Evolutionary conservation across 2,329 filamentous ascomycete genomes (phyloP).

Genomic region (Lizonia empirigonia): DNA sequence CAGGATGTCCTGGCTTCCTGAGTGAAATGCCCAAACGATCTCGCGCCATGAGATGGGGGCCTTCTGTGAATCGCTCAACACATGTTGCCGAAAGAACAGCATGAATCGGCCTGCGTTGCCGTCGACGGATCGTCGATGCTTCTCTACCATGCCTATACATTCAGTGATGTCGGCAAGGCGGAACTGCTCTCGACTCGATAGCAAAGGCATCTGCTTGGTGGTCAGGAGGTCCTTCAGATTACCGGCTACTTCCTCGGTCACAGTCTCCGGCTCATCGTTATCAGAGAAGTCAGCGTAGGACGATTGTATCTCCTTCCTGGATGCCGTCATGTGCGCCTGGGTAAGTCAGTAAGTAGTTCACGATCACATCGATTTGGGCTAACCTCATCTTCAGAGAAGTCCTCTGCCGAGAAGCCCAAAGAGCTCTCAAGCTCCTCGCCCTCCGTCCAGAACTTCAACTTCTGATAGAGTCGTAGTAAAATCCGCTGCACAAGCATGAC

Average conservation of each 20-base stretch:
- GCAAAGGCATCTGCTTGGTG: slow-evolving; percentile 73
- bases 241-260: slow-evolving; percentile 73
- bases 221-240: slow-evolving; percentile 79
- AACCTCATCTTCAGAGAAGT: slow-evolving; percentile 57
- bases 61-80: slow-evolving; percentile 67
- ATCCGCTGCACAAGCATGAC: slow-evolving; percentile 72
- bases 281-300: slow-evolving; percentile 60
- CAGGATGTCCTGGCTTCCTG: slow-evolving; percentile 85
- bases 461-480: slow-evolving; percentile 72
- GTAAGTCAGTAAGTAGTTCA: slow-evolving; percentile 5
- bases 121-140: slow-evolving; percentile 86
- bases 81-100: slow-evolving; percentile 83
- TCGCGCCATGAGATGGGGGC: slow-evolving; percentile 73
- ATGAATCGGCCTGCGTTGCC: slow-evolving; percentile 88
- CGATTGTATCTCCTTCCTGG: slow-evolving; percentile 56
- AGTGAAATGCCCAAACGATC: slow-evolving; percentile 85
- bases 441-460: slow-evolving; percentile 80
- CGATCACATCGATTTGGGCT: slow-evolving; percentile 5
- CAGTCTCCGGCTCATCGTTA: slow-evolving; percentile 64
- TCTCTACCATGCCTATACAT: slow-evolving; percentile 82
- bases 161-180: slow-evolving; percentile 83
- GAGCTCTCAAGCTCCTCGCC: slow-evolving; percentile 82
- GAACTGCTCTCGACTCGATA: slow-evolving; percentile 86
- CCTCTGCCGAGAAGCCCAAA: slow-evolving; percentile 62
- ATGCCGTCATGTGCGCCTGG: slow-evolving; percentile 47